Evolutionary conservation across 164 flowering plant species (phyloP), one percentile per base, ranked within the genome.

Genomic region (Akebia trifoliata): DNA sequence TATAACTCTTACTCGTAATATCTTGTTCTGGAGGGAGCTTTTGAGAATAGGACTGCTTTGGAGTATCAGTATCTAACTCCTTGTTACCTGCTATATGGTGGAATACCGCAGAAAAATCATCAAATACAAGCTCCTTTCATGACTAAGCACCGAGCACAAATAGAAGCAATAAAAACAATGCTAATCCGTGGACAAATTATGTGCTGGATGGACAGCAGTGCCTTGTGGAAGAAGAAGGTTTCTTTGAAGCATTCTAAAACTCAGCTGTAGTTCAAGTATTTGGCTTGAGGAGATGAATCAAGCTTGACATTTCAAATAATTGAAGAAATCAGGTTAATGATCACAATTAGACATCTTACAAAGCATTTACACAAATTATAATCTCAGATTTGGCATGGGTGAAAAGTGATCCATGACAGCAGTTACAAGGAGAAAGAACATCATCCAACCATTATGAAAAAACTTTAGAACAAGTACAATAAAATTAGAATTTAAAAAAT

Each of bases 1-100:
- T 86, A 62, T 78, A 84, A 63, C 79, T 76, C 68, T 72, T 79
- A 20, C 61, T 49, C 0, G 67, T 44, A 56, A 71, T 75, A 62
- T 70, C 78, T 47, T 60, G 43, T 39, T 47, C 72, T 15, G 56
- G 28, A 50, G 68, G 34, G 42, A 32, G 35, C 50, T 35, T 60
- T 32, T 54, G 65, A 31, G 66, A 24, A 48, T 24, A 20, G 15
- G 72, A 57, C 66, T 71, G 64, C 59, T 62, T 63, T 35, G 66
- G 56, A 18, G 32, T 35, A 44, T 50, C 48, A 32, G 49, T 36
- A 24, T 57, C 60, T 26, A 40, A 52, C 42, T 60, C 72, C 31
- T 58, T 37, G 51, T 66, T 66, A 59, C 72, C 85, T 76, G 77
- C 56, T 68, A 4, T 21, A 18, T 29, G n/a, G 37, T 20, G 52